Evolutionary conservation across 1,139 yeast species (phyloP), one percentile per base, ranked within the genome.

Genomic region (Sugiyamaella pinicola): DNA sequence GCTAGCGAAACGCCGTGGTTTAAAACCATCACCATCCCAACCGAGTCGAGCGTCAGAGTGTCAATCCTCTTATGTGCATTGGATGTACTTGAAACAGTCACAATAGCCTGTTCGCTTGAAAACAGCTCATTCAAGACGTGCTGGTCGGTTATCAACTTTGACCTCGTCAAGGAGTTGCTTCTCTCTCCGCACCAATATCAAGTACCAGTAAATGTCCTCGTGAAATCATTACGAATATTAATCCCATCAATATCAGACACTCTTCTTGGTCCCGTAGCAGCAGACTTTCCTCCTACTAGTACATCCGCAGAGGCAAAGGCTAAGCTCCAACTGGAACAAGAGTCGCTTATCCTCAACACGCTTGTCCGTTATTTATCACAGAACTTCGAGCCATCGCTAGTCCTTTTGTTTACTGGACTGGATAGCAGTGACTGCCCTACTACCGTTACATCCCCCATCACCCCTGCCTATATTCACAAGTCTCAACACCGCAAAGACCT

Each of bases 21-120:
- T 34, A 39, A 52, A 17, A 47, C 44, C 9, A 35, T 5, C 70
- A 69, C 34, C 9, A 33, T 57, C 12, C 38, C 53, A 12, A 41
- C 33, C 10, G 48, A 47, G 13, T 40, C 51, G 22, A 47, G 46
- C 5, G 15, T 34, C 29, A 48, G 47, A 19, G 77, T 77, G 39
- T 74, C 81, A 54, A 70, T 75, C 1, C 68, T 82, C 3, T 62
- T 79, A 0, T 78, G 77, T 61, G 73, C 81, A 6, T 72, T 81
- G 66, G 90, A 84, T 63, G 70, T 80, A 1, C 61, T 84, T 24
- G 88, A 84, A 58, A 62, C 70, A 0, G 33, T 71, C 55, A 48
- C 65, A 55, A 59, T 67, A 58, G 53, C 62, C 63, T 15, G 57
- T 62, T 26, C 65, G 61, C 44, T 58, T 21, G 52, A 49, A 15